Base-by-base conservation (phyloP, 306 rosid genomes). In the Rosa rugosa region DNA sequence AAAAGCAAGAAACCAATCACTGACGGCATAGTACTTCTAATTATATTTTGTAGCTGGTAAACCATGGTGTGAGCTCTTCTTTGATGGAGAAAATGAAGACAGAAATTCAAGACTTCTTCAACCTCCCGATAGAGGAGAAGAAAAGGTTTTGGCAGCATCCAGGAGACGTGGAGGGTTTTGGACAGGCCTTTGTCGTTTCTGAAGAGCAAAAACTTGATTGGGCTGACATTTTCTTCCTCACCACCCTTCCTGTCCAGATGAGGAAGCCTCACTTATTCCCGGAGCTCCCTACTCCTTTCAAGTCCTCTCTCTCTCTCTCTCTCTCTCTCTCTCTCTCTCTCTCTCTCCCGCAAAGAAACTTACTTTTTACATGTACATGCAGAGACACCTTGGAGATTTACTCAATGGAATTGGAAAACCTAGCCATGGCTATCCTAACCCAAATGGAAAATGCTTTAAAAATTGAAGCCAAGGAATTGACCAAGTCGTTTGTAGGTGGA, bases 111-210 rank as follows among this genome's bases (percentile, higher is more conserved):
- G 83, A 83, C 0, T 84, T 91, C 38, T 89, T 89, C 82, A 79
- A 82, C 16, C 88, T 91, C 2, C 81, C 86, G 59, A 85, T 88
- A 77, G 82, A 80, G 27, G 88, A 89, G 69, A 91, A 89, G 89
- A 85, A 72, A 40, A 82, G 41, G 77, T 73, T 84, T 20, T 87
- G 89, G 92, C 93, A 87, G 27, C 73, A 4, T 3, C n/a, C 81
- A 31, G 78, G 69, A 45, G 85, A 91, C 6, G 17, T 85, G 27
- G 93, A 91, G 40, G 93, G 97, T 31, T 91, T 87, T 82, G 90
- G 97, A n/a, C 93, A 91, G 80, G 83, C 80, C 38, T 86, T 86
- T 77, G 88, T 89, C 50, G 40, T 78, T 5, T 81, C 81, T 20
- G 84, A 85, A 51, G 77, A 85, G 63, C 88, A 82, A 75, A 85